A percentile compares a stretch with the other conserved stretches of the same genome.
Conservation (phyloP, 768 basidiomycete species). For the Serendipita sp. region DNA sequence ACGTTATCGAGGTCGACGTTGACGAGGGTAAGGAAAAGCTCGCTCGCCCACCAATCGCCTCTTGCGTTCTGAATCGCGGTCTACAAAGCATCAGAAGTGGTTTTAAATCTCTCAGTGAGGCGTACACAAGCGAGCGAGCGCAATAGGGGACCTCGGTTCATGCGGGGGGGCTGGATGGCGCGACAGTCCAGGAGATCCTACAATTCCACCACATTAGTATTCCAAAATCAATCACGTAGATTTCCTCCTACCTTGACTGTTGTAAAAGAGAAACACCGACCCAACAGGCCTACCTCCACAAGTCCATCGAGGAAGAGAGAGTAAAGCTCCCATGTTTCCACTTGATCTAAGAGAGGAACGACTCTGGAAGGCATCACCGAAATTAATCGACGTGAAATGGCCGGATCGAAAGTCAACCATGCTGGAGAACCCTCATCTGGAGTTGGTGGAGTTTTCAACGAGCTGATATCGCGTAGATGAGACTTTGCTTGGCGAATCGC, state of each 20-base stretch:
- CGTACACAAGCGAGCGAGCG: background rate
- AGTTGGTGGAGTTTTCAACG: background rate
- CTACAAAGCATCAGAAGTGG: background rate
- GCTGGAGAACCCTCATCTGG: conserved; percentile 9
- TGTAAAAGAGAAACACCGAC: background rate
- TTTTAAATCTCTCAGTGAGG: background rate
- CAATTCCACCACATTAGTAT: no score
- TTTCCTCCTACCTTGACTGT: background rate
- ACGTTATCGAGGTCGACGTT: background rate
- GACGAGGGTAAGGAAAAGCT: background rate
- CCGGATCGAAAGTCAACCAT: conserved; percentile 16
- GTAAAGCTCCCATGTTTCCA: conserved; percentile 31
- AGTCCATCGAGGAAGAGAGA: background rate
- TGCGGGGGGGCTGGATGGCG: background rate
- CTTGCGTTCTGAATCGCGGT: background rate
- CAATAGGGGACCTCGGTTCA: background rate
- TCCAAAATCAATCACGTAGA: no score
- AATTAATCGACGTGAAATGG: conserved; percentile 47
- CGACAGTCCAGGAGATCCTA: background rate
- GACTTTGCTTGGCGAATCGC: conserved; percentile 1
- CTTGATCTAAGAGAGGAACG: conserved; percentile 32
- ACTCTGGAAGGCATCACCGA: conserved; percentile 55
- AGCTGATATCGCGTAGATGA: background rate
- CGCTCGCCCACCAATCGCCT: background rate
- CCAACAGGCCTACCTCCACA: background rate